Evolutionary conservation across 2,329 filamentous ascomycete genomes (phyloP), one percentile per base, ranked within the genome.

Genomic region (Pseudogymnoascus sp.): DNA sequence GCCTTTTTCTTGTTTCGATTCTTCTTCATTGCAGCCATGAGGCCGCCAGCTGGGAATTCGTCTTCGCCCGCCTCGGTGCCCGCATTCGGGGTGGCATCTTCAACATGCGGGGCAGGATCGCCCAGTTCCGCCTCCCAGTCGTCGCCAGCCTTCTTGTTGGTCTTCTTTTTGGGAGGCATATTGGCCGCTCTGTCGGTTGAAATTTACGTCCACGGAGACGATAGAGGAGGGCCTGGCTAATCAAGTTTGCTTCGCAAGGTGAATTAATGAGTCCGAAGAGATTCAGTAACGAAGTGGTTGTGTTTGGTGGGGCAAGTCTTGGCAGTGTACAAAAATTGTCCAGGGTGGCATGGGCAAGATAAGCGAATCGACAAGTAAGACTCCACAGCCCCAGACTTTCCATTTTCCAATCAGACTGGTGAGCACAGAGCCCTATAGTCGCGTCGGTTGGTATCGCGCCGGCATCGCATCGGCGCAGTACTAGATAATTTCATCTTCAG

Each of bases 111-210:
- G 62, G 82, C 79, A 6, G 89, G 86, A 79, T 97, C 93, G 71
- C 92, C 92, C 62, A 97, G 82, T 67, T 96, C 92, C 62, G 90
- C 87, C 76, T 97, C 94, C 93, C 93, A 97, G 81, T 97, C 91
- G 72, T 96, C 91, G 73, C 90, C 85, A 73, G 81, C 85, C 75
- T 86, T 87, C 82, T 93, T 95, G 78, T 87, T 89, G 75, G 88
- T 89, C 84, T 96, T 97, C 83, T 94, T 95, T 81, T 97, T 97
- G 66, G 92, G 92, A 72, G 92, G 80, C 93, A 97, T 97, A 65
- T 76, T 81, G 76, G 65, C 33, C 22, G 19, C 58, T 60, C 33
- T 60, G 12, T 55, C 49, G 16, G 49, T 14, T 22, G 5, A 22
- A 55, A 55, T 55, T 55, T 55, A 55, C 49, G 49, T 35, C 49